Base-by-base conservation (phyloP, 306 rosid species). In the Comarum palustre region DNA sequence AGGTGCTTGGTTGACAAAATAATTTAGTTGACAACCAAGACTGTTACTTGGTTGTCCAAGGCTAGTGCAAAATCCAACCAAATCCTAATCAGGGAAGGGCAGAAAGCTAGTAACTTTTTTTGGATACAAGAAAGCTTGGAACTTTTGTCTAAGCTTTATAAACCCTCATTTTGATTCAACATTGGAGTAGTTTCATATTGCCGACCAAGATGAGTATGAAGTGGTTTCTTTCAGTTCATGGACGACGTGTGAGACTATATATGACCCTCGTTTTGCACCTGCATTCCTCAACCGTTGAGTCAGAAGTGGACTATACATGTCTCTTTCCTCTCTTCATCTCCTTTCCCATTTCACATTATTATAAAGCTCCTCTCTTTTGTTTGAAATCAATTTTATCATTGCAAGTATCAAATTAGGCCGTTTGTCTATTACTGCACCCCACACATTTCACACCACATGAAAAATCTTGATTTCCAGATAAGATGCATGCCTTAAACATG, bases 381-480 rank as follows among this genome's bases (percentile, higher is more conserved):
- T 19, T 10, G 17, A 19, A 47, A 17, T 29, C 42, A 47, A 25
- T 47, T 47, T 27, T 46, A 3, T 6, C 1, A 31, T 36, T 15
- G 13, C 34, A 52, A 8, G 24, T 45, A 14, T 45, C 19, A 15
- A 41, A 34, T 38, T 52, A 52, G 27, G 59, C 27, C 14, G 10
- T 52, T 48, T 52, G 59, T 52, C 27, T 52, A 52, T 6, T 4
- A 17, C 25, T 54, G 43, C 72, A 68, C 32, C 61, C 61, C 61
- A 69, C 45, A 20, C 66, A 81, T 79, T 79, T 48, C 68, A 66
- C 74, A 81, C 90, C 93, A 47, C 43, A 48, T 4, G 11, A 14
- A 12, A 63, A 61, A 36, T 75, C 38, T 72, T 58, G 46, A 34
- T 29, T 10, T 73, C 51, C 36, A 55, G 77, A 73, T 70, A 64